Conservation (phyloP, 331 rosid genomes). For the Acacia pycnantha region DNA sequence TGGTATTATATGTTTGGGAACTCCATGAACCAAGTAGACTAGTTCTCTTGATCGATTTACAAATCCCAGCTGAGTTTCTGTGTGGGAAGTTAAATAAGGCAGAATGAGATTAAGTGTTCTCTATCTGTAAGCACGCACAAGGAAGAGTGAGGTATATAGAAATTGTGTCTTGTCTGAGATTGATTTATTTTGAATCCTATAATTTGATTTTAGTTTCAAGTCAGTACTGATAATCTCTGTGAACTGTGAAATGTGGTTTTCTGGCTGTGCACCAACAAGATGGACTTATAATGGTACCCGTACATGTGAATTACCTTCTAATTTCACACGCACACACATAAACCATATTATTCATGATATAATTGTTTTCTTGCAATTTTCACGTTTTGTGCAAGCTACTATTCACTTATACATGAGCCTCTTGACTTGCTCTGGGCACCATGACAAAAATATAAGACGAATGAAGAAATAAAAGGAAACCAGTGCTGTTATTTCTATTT, state of each 20-base stretch:
- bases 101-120: constrained; percentile 7
- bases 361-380: background rate
- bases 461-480: background rate
- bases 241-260: constrained; percentile 1
- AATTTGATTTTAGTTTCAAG: background rate
- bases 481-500: background rate
- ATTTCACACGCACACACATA: too few relatives aligned
- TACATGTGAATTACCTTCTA: too few relatives aligned
- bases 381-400: background rate
- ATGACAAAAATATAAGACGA: background rate
- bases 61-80: constrained; percentile 1
- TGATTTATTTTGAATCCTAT: constrained; percentile 16
- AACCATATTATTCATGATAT: too few relatives aligned
- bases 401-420: background rate
- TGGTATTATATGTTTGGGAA: background rate
- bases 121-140: background rate
- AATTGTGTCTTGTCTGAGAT: constrained; percentile 7
- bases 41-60: constrained; percentile 9
- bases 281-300: background rate
- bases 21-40: background rate
- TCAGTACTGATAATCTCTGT: background rate
- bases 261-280: background rate
- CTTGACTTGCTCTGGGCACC: background rate
- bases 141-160: constrained; percentile 2
- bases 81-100: constrained; percentile 11